Conservation (phyloP, 2,329 filamentous ascomycete species). For the Elsinoe batatas region DNA sequence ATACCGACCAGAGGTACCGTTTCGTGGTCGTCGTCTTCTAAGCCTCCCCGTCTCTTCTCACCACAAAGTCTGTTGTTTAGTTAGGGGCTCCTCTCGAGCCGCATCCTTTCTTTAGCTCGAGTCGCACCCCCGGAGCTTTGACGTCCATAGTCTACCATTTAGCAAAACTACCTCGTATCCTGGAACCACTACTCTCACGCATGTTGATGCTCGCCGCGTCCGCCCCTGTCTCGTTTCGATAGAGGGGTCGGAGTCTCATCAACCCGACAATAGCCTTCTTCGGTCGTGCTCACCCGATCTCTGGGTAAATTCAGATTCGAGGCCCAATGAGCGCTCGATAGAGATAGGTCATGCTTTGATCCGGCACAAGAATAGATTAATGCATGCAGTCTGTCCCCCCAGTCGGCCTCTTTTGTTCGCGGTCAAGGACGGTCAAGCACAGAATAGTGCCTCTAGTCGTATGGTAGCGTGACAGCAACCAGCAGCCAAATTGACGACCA, state of each 20-base stretch:
- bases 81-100: background rate
- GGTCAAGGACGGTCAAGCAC: background rate
- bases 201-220: too few relatives aligned
- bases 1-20: too few relatives aligned
- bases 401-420: background rate
- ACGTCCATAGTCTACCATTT: background rate
- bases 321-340: background rate
- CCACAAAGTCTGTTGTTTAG: background rate
- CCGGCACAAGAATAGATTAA: slow-evolving; percentile 9
- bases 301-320: slow-evolving; percentile 7
- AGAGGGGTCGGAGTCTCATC: background rate
- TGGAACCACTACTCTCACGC: background rate
- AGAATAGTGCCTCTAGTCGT: background rate
- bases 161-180: slow-evolving; percentile 5
- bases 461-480: slow-evolving; percentile 1
- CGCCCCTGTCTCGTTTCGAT: background rate
- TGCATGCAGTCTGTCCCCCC: background rate
- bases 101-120: slow-evolving; percentile 6
- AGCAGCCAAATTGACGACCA: background rate
- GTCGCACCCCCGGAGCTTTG: slow-evolving; percentile 1
- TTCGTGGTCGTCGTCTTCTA: background rate
- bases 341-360: background rate
- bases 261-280: background rate
- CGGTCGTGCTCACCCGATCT: slow-evolving; percentile 4
- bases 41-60: background rate